Base-by-base conservation (phyloP, 2,329 filamentous ascomycete species). In the Teratosphaeria destructans region DNA sequence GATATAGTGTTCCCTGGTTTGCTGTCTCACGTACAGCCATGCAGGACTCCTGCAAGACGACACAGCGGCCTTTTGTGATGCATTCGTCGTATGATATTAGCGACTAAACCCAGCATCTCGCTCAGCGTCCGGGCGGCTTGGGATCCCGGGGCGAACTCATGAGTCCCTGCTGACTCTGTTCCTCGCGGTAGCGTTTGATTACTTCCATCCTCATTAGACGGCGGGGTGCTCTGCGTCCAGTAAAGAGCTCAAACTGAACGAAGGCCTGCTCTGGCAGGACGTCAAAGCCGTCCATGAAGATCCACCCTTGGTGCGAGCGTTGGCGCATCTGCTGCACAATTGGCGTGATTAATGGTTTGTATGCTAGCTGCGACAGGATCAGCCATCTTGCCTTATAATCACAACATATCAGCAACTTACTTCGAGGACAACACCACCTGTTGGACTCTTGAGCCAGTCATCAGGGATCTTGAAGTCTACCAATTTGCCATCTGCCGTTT, bases 181-280 rank as follows among this genome's bases (percentile, higher is more conserved):
- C 64, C 54, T 69, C 65, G 37, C 61, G 62, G 37, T 71, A 71
- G 53, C 67, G 64, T 39, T 62, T 72, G 62, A 78, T 65, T 12
- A 87, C 84, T 66, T 85, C 85, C 52, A 82, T 77, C 62, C 86
- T 81, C 88, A 93, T 92, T 43, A 88, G 72, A 53, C 83, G 76
- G 29, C 88, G 81, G 1, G 88, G 88, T 16, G 87, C 87, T 71
- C 86, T 82, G 54, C 87, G 79, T 0, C 88, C 88, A 0, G 88
- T 91, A 70, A 92, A 90, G 2, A 92, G 74, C 72, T 93, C 89
- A 68, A 92, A 93, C 67, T 92, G 88, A 1, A 88, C 88, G 72
- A 89, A 89, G 0, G 86, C 89, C 69, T 92, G 88, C 70, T 92
- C 89, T 0, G 87, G 87, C 14, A 93, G 73, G 54, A 91, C 79